Evolutionary conservation across 495 filamentous ascomycete genomes (phyloP).

Genomic region (Penicillium simplicissimum): DNA sequence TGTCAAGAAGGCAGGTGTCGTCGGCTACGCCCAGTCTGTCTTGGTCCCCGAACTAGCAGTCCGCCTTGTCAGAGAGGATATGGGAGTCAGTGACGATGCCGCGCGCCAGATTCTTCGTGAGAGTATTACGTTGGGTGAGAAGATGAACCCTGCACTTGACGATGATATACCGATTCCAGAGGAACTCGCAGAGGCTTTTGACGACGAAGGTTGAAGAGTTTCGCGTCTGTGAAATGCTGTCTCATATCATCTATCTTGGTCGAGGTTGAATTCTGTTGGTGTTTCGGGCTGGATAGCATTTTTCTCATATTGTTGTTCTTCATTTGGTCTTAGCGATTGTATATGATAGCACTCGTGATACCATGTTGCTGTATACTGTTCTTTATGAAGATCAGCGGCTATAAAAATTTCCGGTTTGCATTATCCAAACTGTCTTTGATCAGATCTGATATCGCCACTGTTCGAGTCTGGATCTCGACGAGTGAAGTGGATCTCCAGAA

Average conservation of each 20-base stretch:
- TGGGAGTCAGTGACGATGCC: slow-evolving; percentile 62
- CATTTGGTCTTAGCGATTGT: slow-evolving; percentile 18
- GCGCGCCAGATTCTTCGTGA: slow-evolving; percentile 71
- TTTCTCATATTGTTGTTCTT: slow-evolving; percentile 1
- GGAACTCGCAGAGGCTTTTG: slow-evolving; percentile 10
- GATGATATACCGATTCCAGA: slow-evolving; percentile 56
- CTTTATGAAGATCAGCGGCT: not conserved
- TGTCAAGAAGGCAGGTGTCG: slow-evolving; percentile 67
- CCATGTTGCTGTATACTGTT: slow-evolving; percentile 11
- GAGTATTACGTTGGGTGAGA: slow-evolving; percentile 74
- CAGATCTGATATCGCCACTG: not conserved
- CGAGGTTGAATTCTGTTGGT: not conserved
- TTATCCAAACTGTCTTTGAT: not conserved
- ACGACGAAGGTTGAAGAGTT: not conserved
- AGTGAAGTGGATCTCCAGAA: not conserved
- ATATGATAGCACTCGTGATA: slow-evolving; percentile 16
- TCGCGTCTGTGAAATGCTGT: not conserved
- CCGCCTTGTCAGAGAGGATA: slow-evolving; percentile 80
- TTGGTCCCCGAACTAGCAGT: slow-evolving; percentile 83
- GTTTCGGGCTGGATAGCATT: not conserved
- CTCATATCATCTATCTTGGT: not conserved
- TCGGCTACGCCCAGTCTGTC: slow-evolving; percentile 78
- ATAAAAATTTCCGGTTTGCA: not conserved
- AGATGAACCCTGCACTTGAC: slow-evolving; percentile 65
- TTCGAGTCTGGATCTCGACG: not conserved